A percentile compares a stretch with the other conserved stretches of the same genome.
Conservation (phyloP, 176 grass and related monocot species). For the Triticum monococcum region DNA sequence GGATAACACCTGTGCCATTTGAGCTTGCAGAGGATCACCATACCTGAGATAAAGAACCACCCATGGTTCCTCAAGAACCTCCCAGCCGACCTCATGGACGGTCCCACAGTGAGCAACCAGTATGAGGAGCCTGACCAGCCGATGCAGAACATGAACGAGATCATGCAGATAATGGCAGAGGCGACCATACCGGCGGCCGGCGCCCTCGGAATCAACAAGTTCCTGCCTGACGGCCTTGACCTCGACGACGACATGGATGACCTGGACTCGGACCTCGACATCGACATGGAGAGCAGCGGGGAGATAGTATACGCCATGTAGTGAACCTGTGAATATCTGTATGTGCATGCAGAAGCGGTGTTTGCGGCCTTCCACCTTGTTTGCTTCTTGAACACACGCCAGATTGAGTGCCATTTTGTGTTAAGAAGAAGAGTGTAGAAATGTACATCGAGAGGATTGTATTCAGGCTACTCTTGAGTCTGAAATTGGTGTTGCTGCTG, state of each 20-base stretch:
- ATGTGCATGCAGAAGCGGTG: not conserved
- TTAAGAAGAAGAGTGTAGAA: not conserved
- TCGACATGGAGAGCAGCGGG: conserved; percentile 61
- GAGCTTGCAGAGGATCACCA: conserved; percentile 67
- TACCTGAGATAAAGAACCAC: conserved; percentile 70
- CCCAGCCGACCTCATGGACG: conserved; percentile 67
- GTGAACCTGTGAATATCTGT: not conserved
- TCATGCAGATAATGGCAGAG: conserved; percentile 81
- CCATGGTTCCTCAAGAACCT: conserved; percentile 76
- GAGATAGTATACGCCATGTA: conserved; percentile 58
- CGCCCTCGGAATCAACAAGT: conserved; percentile 36
- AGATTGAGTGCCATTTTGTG: not conserved
- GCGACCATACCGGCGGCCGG: conserved; percentile 53
- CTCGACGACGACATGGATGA: conserved; percentile 62
- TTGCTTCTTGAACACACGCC: not conserved
- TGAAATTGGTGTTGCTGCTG: not conserved
- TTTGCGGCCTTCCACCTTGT: conserved; percentile 8
- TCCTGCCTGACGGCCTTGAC: conserved; percentile 42
- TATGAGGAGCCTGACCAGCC: conserved; percentile 73
- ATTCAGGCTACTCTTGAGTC: too few species aligned
- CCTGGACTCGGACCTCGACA: conserved; percentile 54
- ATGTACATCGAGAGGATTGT: not conserved
- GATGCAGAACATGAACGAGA: conserved; percentile 69
- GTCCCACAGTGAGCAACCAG: conserved; percentile 42
- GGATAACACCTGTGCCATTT: not conserved